phyloP scores from a whole-genome alignment of 495 filamentous ascomycete genomes.

The Cercophora samala region DNA sequence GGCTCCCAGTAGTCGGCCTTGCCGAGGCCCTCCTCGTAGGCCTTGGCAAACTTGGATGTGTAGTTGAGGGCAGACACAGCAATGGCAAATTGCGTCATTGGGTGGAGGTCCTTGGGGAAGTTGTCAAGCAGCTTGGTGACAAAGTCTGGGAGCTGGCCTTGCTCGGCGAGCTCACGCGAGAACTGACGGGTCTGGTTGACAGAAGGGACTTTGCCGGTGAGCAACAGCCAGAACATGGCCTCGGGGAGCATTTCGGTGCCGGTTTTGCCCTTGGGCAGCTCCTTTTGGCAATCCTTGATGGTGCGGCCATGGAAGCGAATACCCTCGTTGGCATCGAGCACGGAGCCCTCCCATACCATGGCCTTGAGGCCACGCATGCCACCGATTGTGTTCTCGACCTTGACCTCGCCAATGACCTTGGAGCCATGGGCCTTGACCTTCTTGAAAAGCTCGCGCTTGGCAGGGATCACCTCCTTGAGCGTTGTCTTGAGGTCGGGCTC shows the following conservation, averaged over 20 bases:
- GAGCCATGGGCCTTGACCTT: conserved; percentile 82
- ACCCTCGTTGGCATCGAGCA: conserved; percentile 93
- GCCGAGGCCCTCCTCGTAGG: conserved; percentile 82
- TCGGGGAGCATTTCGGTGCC: conserved; percentile 99
- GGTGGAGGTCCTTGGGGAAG: conserved; percentile 85
- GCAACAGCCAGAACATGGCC: conserved; percentile 98
- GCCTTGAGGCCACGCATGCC: conserved; percentile 97
- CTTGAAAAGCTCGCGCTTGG: conserved; percentile 87
- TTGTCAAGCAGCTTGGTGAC: conserved; percentile 84
- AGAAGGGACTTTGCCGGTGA: conserved; percentile 89
- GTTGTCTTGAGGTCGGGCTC: conserved; percentile 87
- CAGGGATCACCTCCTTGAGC: conserved; percentile 78
- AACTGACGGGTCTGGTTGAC: conserved; percentile 75
- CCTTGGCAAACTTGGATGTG: conserved; percentile 85
- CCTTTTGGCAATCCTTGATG: conserved; percentile 94
- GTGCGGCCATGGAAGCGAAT: conserved; percentile 97
- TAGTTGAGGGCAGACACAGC: conserved; percentile 92
- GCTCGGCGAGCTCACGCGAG: conserved; percentile 81
- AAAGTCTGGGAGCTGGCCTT: conserved; percentile 77
- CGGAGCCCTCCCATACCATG: conserved; percentile 98
- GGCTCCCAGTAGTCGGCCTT: conserved; percentile 99
- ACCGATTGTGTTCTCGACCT: conserved; percentile 88
- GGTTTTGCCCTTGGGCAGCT: conserved; percentile 86
- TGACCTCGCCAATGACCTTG: conserved; percentile 85
- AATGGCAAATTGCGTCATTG: conserved; percentile 96